phyloP scores from a whole-genome alignment of 306 rosid species.

The Calophaca sinica region DNA sequence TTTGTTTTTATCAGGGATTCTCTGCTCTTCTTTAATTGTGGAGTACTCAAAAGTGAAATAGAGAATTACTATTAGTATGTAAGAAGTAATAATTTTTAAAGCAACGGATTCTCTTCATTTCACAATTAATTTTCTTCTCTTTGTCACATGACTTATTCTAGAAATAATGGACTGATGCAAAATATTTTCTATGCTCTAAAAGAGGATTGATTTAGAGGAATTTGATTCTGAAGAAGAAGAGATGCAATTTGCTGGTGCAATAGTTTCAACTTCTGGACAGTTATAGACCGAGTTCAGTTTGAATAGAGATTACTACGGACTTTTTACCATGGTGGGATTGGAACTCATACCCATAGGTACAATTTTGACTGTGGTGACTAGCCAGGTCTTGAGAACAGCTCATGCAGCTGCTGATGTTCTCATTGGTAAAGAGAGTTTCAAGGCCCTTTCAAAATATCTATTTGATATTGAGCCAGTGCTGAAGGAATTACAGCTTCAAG shows the following conservation, averaged over 20 bases:
- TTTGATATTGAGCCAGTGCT: slow-evolving; percentile 73
- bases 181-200: slow-evolving; percentile 1
- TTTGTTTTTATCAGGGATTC: not conserved
- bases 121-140: not conserved
- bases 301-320: slow-evolving; percentile 33
- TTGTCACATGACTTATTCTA: not conserved
- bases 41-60: not conserved
- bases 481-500: slow-evolving; percentile 74
- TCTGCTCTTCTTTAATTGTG: slow-evolving; percentile 17
- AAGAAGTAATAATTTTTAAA: no score
- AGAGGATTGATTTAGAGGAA: slow-evolving; percentile 32
- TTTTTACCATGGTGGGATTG: slow-evolving; percentile 52
- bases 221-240: slow-evolving; percentile 40
- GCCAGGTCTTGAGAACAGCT: slow-evolving; percentile 75
- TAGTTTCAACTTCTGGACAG: slow-evolving; percentile 36
- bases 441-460: slow-evolving; percentile 69
- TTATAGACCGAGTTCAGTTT: slow-evolving; percentile 32
- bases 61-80: not conserved
- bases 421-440: slow-evolving; percentile 73
- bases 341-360: slow-evolving; percentile 85
- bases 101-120: no score
- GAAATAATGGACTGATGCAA: slow-evolving; percentile 5
- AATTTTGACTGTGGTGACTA: slow-evolving; percentile 71
- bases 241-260: slow-evolving; percentile 13
- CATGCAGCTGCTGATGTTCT: slow-evolving; percentile 74